Evolutionary conservation across 495 filamentous ascomycete species (phyloP).

Genomic region (Pseudomonodictys pantanalensis): DNA sequence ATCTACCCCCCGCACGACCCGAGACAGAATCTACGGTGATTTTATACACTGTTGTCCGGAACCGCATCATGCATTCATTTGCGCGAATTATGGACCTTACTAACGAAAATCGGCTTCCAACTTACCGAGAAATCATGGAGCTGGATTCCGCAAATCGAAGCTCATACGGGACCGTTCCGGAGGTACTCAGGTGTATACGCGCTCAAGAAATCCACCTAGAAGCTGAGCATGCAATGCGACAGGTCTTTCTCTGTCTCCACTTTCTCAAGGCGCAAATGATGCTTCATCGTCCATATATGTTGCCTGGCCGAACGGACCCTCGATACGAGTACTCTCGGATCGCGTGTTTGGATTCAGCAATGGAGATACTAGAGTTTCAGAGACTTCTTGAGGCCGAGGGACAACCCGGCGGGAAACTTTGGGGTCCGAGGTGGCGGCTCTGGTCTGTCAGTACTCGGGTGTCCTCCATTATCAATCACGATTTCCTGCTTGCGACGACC

Average conservation of each 20-base stretch:
- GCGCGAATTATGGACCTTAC: constrained; percentile 13
- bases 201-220: constrained; percentile 1
- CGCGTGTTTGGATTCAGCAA: constrained; percentile 46
- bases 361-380: constrained; percentile 46
- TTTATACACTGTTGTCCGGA: constrained; percentile 45
- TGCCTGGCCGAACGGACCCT: constrained; percentile 30
- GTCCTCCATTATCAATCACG: constrained; percentile 45
- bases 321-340: constrained; percentile 40
- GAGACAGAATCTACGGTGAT: constrained; percentile 35
- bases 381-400: constrained; percentile 37
- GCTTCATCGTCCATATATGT: constrained; percentile 47
- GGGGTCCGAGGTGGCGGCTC: constrained; percentile 25
- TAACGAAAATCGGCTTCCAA: background rate
- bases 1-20: constrained; percentile 34
- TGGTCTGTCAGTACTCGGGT: constrained; percentile 46
- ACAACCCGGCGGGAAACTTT: constrained; percentile 42
- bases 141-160: constrained; percentile 6
- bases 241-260: constrained; percentile 28
- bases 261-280: constrained; percentile 46
- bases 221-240: background rate
- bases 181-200: background rate
- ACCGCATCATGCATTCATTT: constrained; percentile 28
- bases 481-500: constrained; percentile 54
- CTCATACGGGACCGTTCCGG: background rate
- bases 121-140: constrained; percentile 16